Percentiles rank a stretch among this genome's conserved stretches.
Evolutionary conservation across 768 basidiomycete genomes (phyloP).

Genomic region (Phaeotremella fagi): DNA sequence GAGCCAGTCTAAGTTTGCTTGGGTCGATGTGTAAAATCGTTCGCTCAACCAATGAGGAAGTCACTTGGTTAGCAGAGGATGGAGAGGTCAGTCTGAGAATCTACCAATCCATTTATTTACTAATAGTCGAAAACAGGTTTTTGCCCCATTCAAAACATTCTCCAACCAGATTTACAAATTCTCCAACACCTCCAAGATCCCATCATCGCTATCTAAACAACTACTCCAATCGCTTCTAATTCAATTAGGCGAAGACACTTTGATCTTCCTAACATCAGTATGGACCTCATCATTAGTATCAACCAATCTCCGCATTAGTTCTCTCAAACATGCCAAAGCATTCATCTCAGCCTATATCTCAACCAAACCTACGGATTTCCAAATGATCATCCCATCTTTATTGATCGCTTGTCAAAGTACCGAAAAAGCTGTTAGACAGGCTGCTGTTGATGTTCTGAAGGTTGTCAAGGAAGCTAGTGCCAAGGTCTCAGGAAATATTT

Average conservation of each 20-base stretch:
- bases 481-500: constrained; percentile 28
- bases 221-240: constrained; percentile 65
- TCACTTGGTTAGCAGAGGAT: constrained; percentile 20
- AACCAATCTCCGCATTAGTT: constrained; percentile 52
- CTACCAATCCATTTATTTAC: neutral
- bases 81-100: neutral
- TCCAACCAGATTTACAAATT: constrained; percentile 64
- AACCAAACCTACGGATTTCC: constrained; percentile 51
- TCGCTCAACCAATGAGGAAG: constrained; percentile 2
- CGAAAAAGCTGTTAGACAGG: constrained; percentile 41
- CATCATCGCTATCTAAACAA: constrained; percentile 55
- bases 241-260: constrained; percentile 62
- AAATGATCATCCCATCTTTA: constrained; percentile 48
- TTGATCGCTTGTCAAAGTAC: constrained; percentile 33
- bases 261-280: constrained; percentile 74
- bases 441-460: constrained; percentile 39
- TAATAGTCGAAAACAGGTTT: neutral
- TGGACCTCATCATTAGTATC: constrained; percentile 52
- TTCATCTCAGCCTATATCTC: constrained; percentile 70
- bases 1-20: constrained; percentile 24
- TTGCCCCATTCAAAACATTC: constrained; percentile 56
- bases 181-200: constrained; percentile 57
- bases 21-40: constrained; percentile 24
- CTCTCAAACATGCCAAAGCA: constrained; percentile 70
- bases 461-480: constrained; percentile 9